phyloP scores from a whole-genome alignment of 345 rosid species.

The Hibiscus trionum region DNA sequence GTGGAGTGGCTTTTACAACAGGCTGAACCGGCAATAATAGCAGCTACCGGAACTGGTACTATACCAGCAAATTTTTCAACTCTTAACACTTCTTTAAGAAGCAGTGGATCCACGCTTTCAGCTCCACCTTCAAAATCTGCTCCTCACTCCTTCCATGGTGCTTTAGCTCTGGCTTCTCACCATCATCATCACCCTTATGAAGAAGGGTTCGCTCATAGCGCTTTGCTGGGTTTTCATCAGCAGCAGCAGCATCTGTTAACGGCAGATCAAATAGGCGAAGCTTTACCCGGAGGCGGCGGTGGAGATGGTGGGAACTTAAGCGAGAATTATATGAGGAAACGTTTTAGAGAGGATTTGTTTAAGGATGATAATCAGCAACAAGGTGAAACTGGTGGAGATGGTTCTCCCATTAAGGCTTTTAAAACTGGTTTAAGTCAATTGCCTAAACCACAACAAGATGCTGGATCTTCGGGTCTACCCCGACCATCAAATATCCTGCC shows the following conservation, averaged over 20 bases:
- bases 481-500: slow-evolving; percentile 36
- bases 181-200: slow-evolving; percentile 38
- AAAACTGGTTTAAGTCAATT: slow-evolving; percentile 23
- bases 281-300: slow-evolving; percentile 27
- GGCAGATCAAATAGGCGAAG: slow-evolving; percentile 51
- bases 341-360: slow-evolving; percentile 56
- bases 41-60: slow-evolving; percentile 71
- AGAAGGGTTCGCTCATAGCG: slow-evolving; percentile 43
- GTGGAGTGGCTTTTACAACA: slow-evolving; percentile 76
- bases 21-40: slow-evolving; percentile 65
- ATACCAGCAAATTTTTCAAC: slow-evolving; percentile 70
- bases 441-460: slow-evolving; percentile 20
- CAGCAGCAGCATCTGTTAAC: slow-evolving; percentile 35
- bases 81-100: slow-evolving; percentile 49
- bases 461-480: slow-evolving; percentile 19
- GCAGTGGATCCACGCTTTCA: slow-evolving; percentile 56
- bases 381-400: slow-evolving; percentile 27
- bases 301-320: slow-evolving; percentile 30
- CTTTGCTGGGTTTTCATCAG: slow-evolving; percentile 42
- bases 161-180: slow-evolving; percentile 37
- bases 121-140: slow-evolving; percentile 61
- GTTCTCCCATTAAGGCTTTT: slow-evolving; percentile 32
- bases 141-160: slow-evolving; percentile 52
- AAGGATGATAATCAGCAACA: slow-evolving; percentile 44
- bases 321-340: slow-evolving; percentile 51